Conservation (phyloP, 768 basidiomycete genomes). For the Auriscalpium microsporum region DNA sequence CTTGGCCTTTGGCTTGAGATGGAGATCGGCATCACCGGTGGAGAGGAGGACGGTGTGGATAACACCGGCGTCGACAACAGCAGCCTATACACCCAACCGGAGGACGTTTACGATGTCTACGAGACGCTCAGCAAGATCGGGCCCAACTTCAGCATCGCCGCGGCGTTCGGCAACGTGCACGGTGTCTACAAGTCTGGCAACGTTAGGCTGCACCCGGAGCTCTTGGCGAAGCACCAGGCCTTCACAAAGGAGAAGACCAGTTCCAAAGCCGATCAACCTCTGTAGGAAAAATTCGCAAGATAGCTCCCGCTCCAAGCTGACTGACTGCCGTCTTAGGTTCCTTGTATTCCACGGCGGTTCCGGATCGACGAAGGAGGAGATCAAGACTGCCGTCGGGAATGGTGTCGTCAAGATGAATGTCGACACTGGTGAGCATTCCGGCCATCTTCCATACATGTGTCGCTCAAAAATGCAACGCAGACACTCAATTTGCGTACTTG, state of each 20-base stretch:
- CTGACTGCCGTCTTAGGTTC: conserved; percentile 43
- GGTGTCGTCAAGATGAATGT: conserved; percentile 99
- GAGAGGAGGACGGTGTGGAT: conserved; percentile 99
- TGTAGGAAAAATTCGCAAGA: conserved; percentile 43
- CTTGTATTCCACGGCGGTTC: conserved; percentile 99
- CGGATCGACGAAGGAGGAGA: conserved; percentile 94
- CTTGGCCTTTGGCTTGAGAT: conserved; percentile 97
- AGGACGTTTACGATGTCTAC: conserved; percentile 91
- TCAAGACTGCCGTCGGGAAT: conserved; percentile 79
- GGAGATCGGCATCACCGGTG: conserved; percentile 99
- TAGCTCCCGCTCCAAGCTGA: background rate
- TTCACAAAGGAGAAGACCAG: conserved; percentile 63
- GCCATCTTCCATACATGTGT: background rate
- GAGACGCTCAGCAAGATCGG: conserved; percentile 72
- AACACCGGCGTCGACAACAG: conserved; percentile 94
- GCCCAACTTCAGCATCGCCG: conserved; percentile 95
- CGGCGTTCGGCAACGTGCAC: conserved; percentile 98
- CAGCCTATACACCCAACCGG: conserved; percentile 92
- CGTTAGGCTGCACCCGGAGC: conserved; percentile 84
- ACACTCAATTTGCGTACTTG: conserved; percentile 90
- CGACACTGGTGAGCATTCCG: conserved; percentile 53
- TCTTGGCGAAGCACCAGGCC: conserved; percentile 86
- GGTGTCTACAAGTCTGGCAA: conserved; percentile 99
- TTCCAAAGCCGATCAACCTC: conserved; percentile 58
- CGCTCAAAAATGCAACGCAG: conserved; percentile 23